Conservation (phyloP, 2,329 filamentous ascomycete genomes). For the Pleoardoris graminearum region DNA sequence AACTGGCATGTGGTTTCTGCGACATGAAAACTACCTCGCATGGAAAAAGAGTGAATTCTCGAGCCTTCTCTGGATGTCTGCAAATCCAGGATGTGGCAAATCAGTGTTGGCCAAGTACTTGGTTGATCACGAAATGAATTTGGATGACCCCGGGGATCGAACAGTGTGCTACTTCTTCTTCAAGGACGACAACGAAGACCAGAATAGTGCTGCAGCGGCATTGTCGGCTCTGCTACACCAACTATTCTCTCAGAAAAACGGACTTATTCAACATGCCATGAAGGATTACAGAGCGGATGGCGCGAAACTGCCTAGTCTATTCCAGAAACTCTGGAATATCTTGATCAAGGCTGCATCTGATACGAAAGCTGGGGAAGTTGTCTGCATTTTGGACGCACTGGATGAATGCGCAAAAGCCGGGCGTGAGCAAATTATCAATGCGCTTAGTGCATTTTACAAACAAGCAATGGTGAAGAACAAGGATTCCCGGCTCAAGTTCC, state of each 20-base stretch:
- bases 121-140: constrained; percentile 34
- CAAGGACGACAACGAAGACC: constrained; percentile 41
- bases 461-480: background rate
- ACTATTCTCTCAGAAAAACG: constrained; percentile 23
- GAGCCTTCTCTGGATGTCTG: constrained; percentile 46
- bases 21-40: constrained; percentile 23
- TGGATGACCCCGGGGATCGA: background rate
- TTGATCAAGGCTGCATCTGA: constrained; percentile 10
- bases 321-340: constrained; percentile 11
- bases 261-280: constrained; percentile 22
- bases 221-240: constrained; percentile 47
- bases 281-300: constrained; percentile 26
- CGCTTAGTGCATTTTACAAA: constrained; percentile 14
- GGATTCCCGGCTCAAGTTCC: constrained; percentile 30
- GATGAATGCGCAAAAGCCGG: constrained; percentile 25
- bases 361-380: constrained; percentile 14
- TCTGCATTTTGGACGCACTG: constrained; percentile 31
- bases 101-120: constrained; percentile 45
- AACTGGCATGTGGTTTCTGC: constrained; percentile 41
- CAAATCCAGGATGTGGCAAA: constrained; percentile 49
- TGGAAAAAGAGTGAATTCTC: constrained; percentile 19
- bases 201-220: constrained; percentile 33
- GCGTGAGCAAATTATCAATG: constrained; percentile 15
- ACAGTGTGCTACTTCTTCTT: constrained; percentile 45
- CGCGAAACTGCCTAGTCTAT: constrained; percentile 16